These are phyloP conservation scores for Rhizophagus prolifer DNA, from an alignment of 192 early-diverging fungal genomes.

Conservation along the genomic window DNA sequence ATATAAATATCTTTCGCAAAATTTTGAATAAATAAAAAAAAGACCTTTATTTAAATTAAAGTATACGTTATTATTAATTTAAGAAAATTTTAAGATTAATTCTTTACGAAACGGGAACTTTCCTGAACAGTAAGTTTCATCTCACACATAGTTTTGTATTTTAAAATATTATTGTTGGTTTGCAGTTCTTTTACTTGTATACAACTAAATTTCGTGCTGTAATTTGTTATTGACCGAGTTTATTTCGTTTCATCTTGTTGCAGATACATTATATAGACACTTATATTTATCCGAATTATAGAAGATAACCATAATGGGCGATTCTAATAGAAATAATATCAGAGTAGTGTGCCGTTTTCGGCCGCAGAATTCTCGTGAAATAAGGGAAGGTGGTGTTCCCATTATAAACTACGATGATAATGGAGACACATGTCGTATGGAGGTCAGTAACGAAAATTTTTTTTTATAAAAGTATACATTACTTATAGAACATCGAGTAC, in stretches of 20 bases:
- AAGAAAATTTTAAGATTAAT: slow-evolving; percentile 2
- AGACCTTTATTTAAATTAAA: neutral
- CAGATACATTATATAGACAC: neutral
- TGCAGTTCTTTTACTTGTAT: neutral
- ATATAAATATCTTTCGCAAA: neutral
- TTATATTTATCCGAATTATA: neutral
- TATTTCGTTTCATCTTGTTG: neutral
- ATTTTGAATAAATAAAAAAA: neutral
- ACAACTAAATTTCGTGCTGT: neutral
- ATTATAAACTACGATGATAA: slow-evolving; percentile 76
- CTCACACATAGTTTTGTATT: neutral
- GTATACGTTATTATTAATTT: neutral
- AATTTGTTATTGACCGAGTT: neutral
- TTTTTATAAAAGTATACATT: slow-evolving; percentile 8
- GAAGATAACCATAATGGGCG: neutral
- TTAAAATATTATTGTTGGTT: neutral
- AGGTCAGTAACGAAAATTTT: slow-evolving; percentile 33
- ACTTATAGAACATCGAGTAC: neutral
- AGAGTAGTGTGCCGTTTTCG: slow-evolving; percentile 97
- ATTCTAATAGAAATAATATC: slow-evolving; percentile 70
- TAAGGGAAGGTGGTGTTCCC: slow-evolving; percentile 85
- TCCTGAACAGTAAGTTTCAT: slow-evolving; percentile 2
- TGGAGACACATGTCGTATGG: slow-evolving; percentile 58
- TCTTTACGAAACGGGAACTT: neutral
- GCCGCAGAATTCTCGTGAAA: slow-evolving; percentile 91